Base-by-base conservation (phyloP, 495 filamentous ascomycete genomes). In the Penicillium fimorum region DNA sequence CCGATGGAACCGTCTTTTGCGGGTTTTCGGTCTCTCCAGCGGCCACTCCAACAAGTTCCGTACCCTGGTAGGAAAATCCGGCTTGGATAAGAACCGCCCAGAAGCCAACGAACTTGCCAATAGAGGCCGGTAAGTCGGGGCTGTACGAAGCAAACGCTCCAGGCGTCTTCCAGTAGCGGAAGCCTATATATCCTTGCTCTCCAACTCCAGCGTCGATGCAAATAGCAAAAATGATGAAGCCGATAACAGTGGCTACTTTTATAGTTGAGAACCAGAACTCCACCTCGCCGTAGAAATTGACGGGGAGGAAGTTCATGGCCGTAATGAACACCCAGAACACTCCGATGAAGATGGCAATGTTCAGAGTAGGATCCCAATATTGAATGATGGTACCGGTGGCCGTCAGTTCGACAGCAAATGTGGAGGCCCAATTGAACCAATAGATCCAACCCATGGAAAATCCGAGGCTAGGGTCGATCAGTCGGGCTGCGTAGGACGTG, bases 371-470 rank as follows among this genome's bases (percentile, higher is more conserved):
- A 29, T 85, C 71, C 88, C 88, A 91, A 66, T 82, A 90, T 54
- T 84, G 80, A 35, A 90, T 85, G 53, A 90, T 82, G 11, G 87
- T 72, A 11, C 84, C 79, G 2, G 87, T 83, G 4, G 86, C 86
- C 2, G 83, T 83, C 12, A 90, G 80, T 60, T 89, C 87, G 27
- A 87, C 76, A 35, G 83, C 86, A 50, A 85, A 83, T 0, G 85
- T 88, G 10, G 86, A 82, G n/a, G 79, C 72, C 69, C 62, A 70
- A 11, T 70, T 64, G 55, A 81, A 81, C 79, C 79, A 82, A 61
- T 80, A 85, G 58, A 88, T 89, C 86, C 87, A 90, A 15, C 86
- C 87, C 60, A 90, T 82, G 13, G 87, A 83, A 59, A 90, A 90
- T 40, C 87, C 87, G 49, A 91, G 70, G 55, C 84, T 83, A 27